Conservation (phyloP, 331 rosid genomes). For the Acacia concinna region DNA sequence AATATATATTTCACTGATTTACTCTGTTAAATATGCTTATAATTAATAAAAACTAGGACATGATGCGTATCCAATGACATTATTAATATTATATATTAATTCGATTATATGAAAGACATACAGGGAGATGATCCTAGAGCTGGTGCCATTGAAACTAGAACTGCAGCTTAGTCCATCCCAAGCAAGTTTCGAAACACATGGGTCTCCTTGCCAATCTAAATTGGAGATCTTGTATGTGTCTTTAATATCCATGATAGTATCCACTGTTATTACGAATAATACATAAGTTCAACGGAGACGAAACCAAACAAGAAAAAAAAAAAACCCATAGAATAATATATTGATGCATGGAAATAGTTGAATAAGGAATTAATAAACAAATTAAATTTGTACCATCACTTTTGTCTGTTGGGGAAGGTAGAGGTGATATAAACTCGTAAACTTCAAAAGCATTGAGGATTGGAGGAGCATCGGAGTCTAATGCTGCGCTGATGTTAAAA, state of each 20-base stretch:
- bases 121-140: not conserved
- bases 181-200: conserved; percentile 9
- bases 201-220: conserved; percentile 35
- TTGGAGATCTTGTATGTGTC: not conserved
- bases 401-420: conserved; percentile 9
- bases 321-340: too few species aligned
- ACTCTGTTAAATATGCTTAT: not conserved
- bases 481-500: not conserved
- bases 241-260: conserved; percentile 21
- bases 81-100: too few species aligned
- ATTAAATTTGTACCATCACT: conserved; percentile 25
- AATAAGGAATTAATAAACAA: not conserved
- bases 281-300: not conserved
- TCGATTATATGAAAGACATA: not conserved
- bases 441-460: not conserved
- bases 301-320: too few species aligned
- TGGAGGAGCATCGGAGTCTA: not conserved
- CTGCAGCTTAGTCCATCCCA: not conserved
- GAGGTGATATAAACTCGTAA: not conserved
- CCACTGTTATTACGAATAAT: not conserved
- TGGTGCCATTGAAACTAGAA: not conserved
- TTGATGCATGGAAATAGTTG: too few species aligned
- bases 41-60: not conserved
- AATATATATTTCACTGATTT: too few species aligned
- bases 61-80: not conserved